Conservation (phyloP, 2,329 filamentous ascomycete genomes). For the Colletotrichum incanum region DNA sequence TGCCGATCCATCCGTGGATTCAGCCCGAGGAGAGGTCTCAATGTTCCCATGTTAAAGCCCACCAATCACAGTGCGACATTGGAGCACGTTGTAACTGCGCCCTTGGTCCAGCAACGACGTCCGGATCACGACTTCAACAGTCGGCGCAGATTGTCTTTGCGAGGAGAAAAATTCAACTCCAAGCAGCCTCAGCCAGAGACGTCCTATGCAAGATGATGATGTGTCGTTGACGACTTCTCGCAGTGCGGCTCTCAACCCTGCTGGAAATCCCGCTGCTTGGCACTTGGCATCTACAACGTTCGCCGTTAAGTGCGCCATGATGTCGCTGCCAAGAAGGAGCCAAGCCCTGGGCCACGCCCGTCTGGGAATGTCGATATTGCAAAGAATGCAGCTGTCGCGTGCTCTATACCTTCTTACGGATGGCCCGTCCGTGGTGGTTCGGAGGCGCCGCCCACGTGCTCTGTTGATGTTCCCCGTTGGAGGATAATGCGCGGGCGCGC, state of each 20-base stretch:
- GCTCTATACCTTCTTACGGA: constrained; percentile 31
- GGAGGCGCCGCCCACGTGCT: constrained; percentile 22
- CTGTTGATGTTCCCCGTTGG: constrained; percentile 27
- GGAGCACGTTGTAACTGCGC: constrained; percentile 30
- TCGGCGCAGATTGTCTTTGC: not conserved
- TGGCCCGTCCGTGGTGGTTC: not conserved
- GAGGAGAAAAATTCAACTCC: no score
- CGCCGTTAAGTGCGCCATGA: constrained; percentile 2
- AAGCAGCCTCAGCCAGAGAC: no score
- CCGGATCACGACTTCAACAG: not conserved
- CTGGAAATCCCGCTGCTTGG: constrained; percentile 38
- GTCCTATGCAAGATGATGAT: not conserved
- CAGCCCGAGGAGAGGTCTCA: constrained; percentile 4
- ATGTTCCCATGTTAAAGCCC: not conserved
- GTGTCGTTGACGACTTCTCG: constrained; percentile 21
- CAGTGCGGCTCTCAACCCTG: constrained; percentile 33
- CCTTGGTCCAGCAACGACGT: not conserved
- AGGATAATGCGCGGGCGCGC: not conserved
- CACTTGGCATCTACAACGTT: constrained; percentile 33
- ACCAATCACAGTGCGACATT: constrained; percentile 24
- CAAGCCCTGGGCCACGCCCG: constrained; percentile 24
- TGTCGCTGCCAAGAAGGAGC: constrained; percentile 32
- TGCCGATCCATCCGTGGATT: constrained; percentile 27
- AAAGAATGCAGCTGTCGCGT: constrained; percentile 35
- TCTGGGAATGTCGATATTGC: constrained; percentile 17